Evolutionary conservation across 169 alveolate genomes (phyloP), one percentile per base, ranked within the genome.

Genomic region (Plasmodium fragile): DNA sequence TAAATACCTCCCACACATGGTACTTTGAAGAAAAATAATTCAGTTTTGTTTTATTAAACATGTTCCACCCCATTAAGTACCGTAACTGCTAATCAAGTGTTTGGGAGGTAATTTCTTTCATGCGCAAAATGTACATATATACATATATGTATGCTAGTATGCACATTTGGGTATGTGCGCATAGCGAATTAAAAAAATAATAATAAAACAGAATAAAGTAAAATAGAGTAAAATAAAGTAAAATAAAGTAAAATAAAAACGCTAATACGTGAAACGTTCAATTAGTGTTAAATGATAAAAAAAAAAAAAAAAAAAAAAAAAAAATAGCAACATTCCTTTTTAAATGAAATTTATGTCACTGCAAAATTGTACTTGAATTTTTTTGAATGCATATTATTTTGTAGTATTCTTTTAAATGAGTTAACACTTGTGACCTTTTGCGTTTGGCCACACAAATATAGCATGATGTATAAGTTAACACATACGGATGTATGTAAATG

Each of bases 371-470:
- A 65, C 75, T 65, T 65, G 1, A 65, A 65, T 4, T 8, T 25
- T 25, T 65, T 65, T 28, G 75, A 65, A 28, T 2, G 75, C 36
- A 65, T 49, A 13, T 49, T 65, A 22, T 65, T 65, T 65, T 65
- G 75, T 65, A 25, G 36, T 25, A 65, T 65, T 65, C 75, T 65
- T 65, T 65, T 65, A 65, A 65, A 65, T 65, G 36, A 65, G 75
- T 65, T 28, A 65, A 65, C 36, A 65, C 25, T 65, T 65, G 75
- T 65, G 41, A 18, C 75, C 75, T 11, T 22, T 65, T 65, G 4
- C 36, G 13, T 65, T 18, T 11, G 34, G 75, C 75, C 75, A 65
- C 75, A 65, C n/a, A 75, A 75, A 43, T 11, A 75, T n/a, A 75
- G 36, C 34, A 36, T 13, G 22, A 72, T n/a, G n/a, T n/a, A n/a